Evolutionary conservation across 2,329 filamentous ascomycete genomes (phyloP), one percentile per base, ranked within the genome.

Genomic region (Dactylonectria macrodidyma): DNA sequence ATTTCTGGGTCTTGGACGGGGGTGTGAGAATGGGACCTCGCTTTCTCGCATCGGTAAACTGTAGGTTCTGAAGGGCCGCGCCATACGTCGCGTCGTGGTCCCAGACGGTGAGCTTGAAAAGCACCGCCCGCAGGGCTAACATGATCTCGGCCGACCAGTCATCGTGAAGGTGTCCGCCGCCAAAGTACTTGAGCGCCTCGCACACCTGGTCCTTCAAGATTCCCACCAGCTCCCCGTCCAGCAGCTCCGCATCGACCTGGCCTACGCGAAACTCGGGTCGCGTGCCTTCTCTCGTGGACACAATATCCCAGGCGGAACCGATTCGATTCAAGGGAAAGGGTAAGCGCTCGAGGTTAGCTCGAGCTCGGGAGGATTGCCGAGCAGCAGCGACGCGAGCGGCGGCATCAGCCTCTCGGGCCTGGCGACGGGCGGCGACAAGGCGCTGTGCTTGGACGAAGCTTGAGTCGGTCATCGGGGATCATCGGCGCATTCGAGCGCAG

Each of bases 91-190:
- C 94, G 80, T 97, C 92, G 80, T 98, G 94, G 80, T 98, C 95
- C 96, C 96, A 99, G 66, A 99, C 91, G 16, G 93, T 94, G 69
- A 99, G 88, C 82, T 99, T 99, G 86, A 98, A 99, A 8, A 99
- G 85, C 3, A 95, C 85, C 2, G 92, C 90, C 54, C 95, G 88
- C 63, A 99, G 85, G 0, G 86, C 88, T 33, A 98, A 86, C 69
- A 92, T 86, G 61, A 98, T 95, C 82, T 98, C 96, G 59, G 93
- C 87, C 14, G 91, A 91, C 91, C 94, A 98, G 76, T 97, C 93
- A 79, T 97, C 94, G 66, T 92, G 89, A 51, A 97, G 82, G 79
- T 95, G 84, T 33, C 88, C 81, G 72, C 91, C 91, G 54, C 92
- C 92, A 73, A 95, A 92, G 80, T 97, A 96, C 78, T 95, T 97